Conservation (phyloP, 805 yeast genomes). For the Diddensiella caesifluorescens region DNA sequence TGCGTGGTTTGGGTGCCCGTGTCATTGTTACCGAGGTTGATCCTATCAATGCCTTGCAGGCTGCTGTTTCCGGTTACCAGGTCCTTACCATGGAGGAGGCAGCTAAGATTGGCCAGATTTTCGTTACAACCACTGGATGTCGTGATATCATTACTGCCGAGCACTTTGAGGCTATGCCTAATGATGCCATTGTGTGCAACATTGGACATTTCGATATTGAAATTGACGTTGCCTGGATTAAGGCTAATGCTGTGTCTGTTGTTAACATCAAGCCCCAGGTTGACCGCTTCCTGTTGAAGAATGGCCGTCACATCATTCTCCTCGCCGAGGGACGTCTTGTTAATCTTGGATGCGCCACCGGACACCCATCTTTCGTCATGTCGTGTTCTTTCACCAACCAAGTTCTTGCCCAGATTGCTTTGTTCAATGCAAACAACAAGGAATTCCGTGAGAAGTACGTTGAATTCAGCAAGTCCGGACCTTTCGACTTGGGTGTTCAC, state of each 20-base stretch:
- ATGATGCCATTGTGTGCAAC: slow-evolving; percentile 99
- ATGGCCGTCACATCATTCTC: slow-evolving; percentile 90
- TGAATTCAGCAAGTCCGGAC: slow-evolving; percentile 90
- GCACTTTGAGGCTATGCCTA: slow-evolving; percentile 92
- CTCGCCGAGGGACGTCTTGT: slow-evolving; percentile 99
- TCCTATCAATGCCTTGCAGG: slow-evolving; percentile 98
- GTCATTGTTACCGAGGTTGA: slow-evolving; percentile 96
- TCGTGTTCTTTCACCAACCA: slow-evolving; percentile 99
- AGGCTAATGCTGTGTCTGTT: slow-evolving; percentile 86
- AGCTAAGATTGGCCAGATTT: slow-evolving; percentile 89
- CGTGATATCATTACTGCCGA: slow-evolving; percentile 91
- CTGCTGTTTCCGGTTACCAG: slow-evolving; percentile 98
- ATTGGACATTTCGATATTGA: slow-evolving; percentile 99
- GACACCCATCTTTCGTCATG: slow-evolving; percentile 98
- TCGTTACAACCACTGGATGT: slow-evolving; percentile 99
- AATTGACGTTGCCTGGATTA: slow-evolving; percentile 98
- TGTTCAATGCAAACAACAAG: slow-evolving; percentile 81
- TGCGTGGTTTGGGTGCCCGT: slow-evolving; percentile 98
- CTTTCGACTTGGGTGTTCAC: slow-evolving; percentile 89
- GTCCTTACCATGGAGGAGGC: slow-evolving; percentile 94
- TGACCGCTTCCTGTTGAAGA: slow-evolving; percentile 86
- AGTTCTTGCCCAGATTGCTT: slow-evolving; percentile 97
- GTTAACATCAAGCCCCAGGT: slow-evolving; percentile 99
- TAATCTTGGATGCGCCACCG: slow-evolving; percentile 99
- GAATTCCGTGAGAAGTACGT: slow-evolving; percentile 74